These are phyloP conservation scores for Astrothelium subdiscretum DNA, from an alignment of 495 filamentous ascomycete genomes.

Conservation along the genomic window DNA sequence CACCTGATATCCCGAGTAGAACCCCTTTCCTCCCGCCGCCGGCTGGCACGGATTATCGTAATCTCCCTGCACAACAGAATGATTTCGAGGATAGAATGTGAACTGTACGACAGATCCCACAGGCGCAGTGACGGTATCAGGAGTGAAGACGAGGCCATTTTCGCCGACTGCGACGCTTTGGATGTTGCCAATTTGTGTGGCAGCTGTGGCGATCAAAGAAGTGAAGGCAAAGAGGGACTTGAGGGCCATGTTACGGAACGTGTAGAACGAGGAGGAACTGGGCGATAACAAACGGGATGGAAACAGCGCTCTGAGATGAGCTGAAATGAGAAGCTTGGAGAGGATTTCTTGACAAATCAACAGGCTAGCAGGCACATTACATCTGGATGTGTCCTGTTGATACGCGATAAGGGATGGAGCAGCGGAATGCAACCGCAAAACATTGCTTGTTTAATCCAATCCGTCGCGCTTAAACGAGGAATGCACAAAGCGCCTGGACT, in stretches of 20 bases:
- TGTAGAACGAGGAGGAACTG: neutral
- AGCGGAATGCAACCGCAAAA: neutral
- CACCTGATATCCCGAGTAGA: constrained; percentile 12
- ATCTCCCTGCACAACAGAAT: constrained; percentile 48
- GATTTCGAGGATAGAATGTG: constrained; percentile 50
- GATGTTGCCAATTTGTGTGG: constrained; percentile 15
- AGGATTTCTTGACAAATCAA: too few relatives aligned
- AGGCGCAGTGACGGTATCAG: constrained; percentile 39
- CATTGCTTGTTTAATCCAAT: neutral
- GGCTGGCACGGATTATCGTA: constrained; percentile 48
- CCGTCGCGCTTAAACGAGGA: neutral
- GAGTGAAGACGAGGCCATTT: constrained; percentile 38
- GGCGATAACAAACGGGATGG: neutral
- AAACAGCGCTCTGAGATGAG: too few relatives aligned
- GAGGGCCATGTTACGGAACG: neutral
- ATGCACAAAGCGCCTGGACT: too few relatives aligned
- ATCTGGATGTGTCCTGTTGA: too few relatives aligned
- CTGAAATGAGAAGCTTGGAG: too few relatives aligned
- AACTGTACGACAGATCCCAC: constrained; percentile 47
- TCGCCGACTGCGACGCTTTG: constrained; percentile 43
- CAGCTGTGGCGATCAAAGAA: neutral
- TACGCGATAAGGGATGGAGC: too few relatives aligned
- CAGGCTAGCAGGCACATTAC: too few relatives aligned
- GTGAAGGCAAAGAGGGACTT: neutral
- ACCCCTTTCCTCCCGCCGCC: constrained; percentile 13